Conservation (phyloP, 116 monocot genomes). For the Phalaenopsis hybrid region DNA sequence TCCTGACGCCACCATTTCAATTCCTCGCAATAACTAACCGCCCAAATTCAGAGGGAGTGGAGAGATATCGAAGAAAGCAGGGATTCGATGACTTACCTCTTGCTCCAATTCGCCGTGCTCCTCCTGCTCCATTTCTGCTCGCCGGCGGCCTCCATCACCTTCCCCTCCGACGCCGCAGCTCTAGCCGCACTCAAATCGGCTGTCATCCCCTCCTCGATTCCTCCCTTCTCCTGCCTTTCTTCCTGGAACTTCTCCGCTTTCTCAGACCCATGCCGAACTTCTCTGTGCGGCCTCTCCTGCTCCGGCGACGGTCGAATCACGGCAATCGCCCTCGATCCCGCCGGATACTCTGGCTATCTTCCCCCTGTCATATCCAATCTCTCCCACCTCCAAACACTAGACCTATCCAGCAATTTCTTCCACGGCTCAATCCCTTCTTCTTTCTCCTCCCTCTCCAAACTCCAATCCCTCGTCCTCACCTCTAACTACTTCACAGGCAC, state of each 20-base stretch:
- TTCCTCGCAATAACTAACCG: no score
- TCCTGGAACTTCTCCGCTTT: conserved; percentile 56
- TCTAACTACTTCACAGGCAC: conserved; percentile 34
- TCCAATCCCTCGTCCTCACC: conserved; percentile 23
- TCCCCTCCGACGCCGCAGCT: conserved; percentile 23
- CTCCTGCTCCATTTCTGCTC: conserved; percentile 5
- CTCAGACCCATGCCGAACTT: conserved; percentile 49
- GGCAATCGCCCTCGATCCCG: conserved; percentile 46
- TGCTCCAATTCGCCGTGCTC: not conserved
- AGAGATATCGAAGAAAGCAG: not conserved
- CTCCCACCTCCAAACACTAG: conserved; percentile 32
- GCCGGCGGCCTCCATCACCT: not conserved
- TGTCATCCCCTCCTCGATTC: conserved; percentile 29
- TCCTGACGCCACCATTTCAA: no score
- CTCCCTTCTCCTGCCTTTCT: conserved; percentile 46
- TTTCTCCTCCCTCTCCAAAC: conserved; percentile 14
- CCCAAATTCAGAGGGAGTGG: no score
- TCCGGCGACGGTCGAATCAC: conserved; percentile 21
- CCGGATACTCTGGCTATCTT: conserved; percentile 38
- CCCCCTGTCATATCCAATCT: conserved; percentile 33
- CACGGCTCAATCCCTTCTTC: conserved; percentile 25
- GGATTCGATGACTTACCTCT: not conserved
- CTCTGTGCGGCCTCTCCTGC: conserved; percentile 56
- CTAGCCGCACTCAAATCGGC: conserved; percentile 35
- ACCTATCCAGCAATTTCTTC: conserved; percentile 40